Conservation (phyloP, 108 stramenopile species). For the Stephanodiscus triporus region DNA sequence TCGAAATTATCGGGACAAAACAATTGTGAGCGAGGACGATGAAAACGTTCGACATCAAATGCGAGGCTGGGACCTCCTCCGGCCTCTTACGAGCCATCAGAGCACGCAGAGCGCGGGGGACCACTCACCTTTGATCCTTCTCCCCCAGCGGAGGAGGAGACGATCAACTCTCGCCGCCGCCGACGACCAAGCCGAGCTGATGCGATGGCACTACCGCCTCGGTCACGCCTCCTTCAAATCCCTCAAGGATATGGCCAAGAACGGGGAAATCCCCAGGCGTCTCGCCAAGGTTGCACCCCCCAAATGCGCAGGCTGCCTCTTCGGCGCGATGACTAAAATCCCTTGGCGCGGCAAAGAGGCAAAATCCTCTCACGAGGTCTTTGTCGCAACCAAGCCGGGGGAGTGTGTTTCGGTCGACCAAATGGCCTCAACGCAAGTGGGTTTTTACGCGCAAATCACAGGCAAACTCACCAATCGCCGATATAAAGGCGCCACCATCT, state of each 20-base stretch:
- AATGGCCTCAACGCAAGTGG: neutral
- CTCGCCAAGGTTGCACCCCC: neutral
- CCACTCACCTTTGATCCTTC: neutral
- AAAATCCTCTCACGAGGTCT: neutral
- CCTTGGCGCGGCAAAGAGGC: neutral
- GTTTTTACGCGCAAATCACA: neutral
- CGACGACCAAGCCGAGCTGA: neutral
- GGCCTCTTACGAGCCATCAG: neutral
- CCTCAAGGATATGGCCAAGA: neutral
- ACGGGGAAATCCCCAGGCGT: neutral
- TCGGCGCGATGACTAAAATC: constrained; percentile 13
- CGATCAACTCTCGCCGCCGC: neutral
- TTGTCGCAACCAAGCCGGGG: neutral
- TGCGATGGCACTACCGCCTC: constrained; percentile 1
- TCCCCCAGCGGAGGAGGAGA: neutral
- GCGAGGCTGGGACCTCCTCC: neutral
- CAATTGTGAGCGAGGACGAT: constrained; percentile 1
- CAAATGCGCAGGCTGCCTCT: constrained; percentile 10
- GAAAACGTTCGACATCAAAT: neutral
- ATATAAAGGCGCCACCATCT: constrained; percentile 18
- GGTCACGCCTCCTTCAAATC: neutral
- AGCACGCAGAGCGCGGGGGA: neutral
- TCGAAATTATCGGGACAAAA: too few relatives aligned
- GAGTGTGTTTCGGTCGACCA: neutral
- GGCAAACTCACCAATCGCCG: neutral